Base-by-base conservation (phyloP, 805 yeast species). In the Kazachstania bromeliacearum region DNA sequence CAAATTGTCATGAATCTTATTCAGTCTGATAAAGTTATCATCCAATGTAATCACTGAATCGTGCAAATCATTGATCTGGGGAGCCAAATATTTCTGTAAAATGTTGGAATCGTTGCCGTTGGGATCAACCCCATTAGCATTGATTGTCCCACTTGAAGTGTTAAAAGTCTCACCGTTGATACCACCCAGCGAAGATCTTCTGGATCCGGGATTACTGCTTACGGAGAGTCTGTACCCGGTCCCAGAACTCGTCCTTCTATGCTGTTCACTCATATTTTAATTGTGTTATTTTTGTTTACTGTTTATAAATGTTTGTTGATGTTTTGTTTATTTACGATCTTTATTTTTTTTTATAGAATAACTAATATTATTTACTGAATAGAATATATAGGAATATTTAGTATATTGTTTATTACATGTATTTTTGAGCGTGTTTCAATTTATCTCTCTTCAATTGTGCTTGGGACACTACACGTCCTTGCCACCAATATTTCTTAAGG, bases 1-100 rank as follows among this genome's bases (percentile, higher is more conserved):
- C 15, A 87, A 58, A 5, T 74, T 72, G 30, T 76, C 73, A 57
- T 85, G 85, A 8, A 79, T 69, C 34, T 58, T 59, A 35, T 73
- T 73, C 26, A 85, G 55, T 28, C 69, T 66, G n/a, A 66, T 63
- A 59, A 82, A 64, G 42, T 81, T 75, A 18, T 66, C 59, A 39
- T 76, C 80, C 34, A 85, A 60, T 15, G 74, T 79, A 14, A 61
- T 67, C 42, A 74, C 49, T 1, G 71, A 64, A 43, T 75, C 79
- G 16, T 66, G 57, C 13, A 73, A 47, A 30, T 65, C 66, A 31
- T 63, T 62, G 24, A 74, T 62, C 33, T 63, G 61, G 4, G 69
- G 71, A 8, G 56, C 47, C 5, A 64, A 47, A 10, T 66, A 50
- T 31, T 70, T 74, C 13, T 46, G 43, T 9, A 57, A 37, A 14